Conservation (phyloP, 306 rosid genomes). For the Glycine soja region DNA sequence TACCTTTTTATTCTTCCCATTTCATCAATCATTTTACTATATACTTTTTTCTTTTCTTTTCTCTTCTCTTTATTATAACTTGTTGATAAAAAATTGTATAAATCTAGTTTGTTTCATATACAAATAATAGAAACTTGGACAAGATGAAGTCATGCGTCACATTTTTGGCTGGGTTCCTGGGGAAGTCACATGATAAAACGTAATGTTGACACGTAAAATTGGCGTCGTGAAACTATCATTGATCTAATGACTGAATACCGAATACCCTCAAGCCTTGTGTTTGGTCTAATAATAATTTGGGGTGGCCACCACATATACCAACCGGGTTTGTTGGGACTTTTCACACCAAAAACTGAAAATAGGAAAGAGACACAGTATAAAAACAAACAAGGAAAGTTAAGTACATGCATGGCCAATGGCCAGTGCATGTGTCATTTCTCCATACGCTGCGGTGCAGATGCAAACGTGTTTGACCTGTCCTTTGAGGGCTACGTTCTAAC, state of each 20-base stretch:
- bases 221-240: not conserved
- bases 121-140: too few species aligned
- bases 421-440: constrained; percentile 38
- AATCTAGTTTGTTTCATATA: too few species aligned
- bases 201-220: constrained; percentile 44
- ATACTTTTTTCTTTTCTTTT: too few species aligned
- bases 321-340: constrained; percentile 18
- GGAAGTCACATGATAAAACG: constrained; percentile 29
- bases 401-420: not conserved
- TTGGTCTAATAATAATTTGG: not conserved
- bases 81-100: too few species aligned
- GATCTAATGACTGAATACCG: constrained; percentile 39
- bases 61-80: too few species aligned
- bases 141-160: not conserved
- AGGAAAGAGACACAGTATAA: constrained; percentile 37
- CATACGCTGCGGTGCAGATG: not conserved
- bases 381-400: constrained; percentile 27
- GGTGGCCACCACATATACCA: constrained; percentile 30
- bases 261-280: constrained; percentile 27
- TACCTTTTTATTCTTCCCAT: too few species aligned
- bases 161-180: constrained; percentile 9
- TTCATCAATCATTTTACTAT: not conserved
- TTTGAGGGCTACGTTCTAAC: constrained; percentile 47
- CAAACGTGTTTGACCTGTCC: constrained; percentile 28
- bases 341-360: constrained; percentile 42